Percentiles rank a stretch among this genome's conserved stretches.
Evolutionary conservation across 805 yeast genomes (phyloP).

Genomic region (Candida corydali): DNA sequence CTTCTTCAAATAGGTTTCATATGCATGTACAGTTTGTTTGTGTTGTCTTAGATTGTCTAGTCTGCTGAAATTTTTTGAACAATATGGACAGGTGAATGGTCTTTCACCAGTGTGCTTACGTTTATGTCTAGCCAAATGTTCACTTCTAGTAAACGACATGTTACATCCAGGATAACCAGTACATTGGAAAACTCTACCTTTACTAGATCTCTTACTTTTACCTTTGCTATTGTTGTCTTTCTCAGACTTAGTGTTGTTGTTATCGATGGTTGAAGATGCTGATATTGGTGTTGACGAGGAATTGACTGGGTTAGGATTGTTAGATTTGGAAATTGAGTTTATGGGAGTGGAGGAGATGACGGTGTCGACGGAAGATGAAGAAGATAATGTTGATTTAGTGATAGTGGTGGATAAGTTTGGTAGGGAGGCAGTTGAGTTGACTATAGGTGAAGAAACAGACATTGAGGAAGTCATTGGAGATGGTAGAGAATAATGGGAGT

Average conservation of each 20-base stretch:
- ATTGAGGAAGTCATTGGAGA: no score
- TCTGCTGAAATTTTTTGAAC: slow-evolving; percentile 74
- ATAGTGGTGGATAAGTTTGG: slow-evolving; percentile 3
- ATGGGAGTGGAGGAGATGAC: neutral
- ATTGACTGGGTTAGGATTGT: neutral
- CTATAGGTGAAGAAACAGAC: no score
- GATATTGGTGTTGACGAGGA: neutral
- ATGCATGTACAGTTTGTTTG: slow-evolving; percentile 65
- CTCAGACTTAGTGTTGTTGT: neutral
- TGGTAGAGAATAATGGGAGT: no score
- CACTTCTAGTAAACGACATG: slow-evolving; percentile 88
- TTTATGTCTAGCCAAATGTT: slow-evolving; percentile 88
- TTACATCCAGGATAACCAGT: slow-evolving; percentile 80
- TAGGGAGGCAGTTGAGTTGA: no score
- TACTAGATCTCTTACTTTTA: slow-evolving; percentile 32
- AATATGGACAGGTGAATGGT: slow-evolving; percentile 84
- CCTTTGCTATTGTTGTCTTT: slow-evolving; percentile 4
- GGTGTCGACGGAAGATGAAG: slow-evolving; percentile 1
- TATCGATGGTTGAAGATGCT: neutral
- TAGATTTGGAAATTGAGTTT: neutral
- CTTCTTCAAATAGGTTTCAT: slow-evolving; percentile 25
- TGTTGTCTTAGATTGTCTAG: slow-evolving; percentile 89
- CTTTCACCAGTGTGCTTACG: slow-evolving; percentile 93
- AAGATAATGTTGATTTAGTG: neutral
- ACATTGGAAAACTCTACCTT: slow-evolving; percentile 75